These are phyloP conservation scores for Aspergillus heteromorphus DNA, from an alignment of 495 filamentous ascomycete species.

Conservation along the genomic window DNA sequence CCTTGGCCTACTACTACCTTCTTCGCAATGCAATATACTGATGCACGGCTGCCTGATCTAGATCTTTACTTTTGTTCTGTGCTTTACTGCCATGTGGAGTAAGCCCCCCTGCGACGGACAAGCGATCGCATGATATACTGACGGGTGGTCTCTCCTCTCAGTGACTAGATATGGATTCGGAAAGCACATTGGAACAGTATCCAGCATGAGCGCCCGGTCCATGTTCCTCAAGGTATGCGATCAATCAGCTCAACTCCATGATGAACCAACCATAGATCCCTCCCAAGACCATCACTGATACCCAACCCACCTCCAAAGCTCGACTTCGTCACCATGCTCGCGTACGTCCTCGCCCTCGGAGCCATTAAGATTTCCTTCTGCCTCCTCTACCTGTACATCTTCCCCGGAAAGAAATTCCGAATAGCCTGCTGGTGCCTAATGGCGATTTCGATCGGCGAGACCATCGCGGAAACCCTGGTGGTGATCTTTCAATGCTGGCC, in stretches of 20 bases:
- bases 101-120: not conserved
- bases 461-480: conserved; percentile 13
- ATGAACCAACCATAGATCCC: too few relatives aligned
- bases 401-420: conserved; percentile 15
- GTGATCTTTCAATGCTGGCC: conserved; percentile 21
- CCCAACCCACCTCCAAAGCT: too few relatives aligned
- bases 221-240: conserved; percentile 21
- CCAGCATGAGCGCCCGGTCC: not conserved
- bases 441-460: conserved; percentile 12
- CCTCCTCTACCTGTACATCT: conserved; percentile 19
- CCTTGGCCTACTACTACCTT: not conserved
- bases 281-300: too few relatives aligned
- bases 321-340: conserved; percentile 18
- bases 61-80: conserved; percentile 18
- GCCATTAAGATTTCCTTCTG: conserved; percentile 23
- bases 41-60: conserved; percentile 1
- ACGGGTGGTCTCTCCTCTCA: not conserved
- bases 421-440: conserved; percentile 12
- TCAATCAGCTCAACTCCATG: too few relatives aligned
- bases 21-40: not conserved
- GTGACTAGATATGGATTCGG: conserved; percentile 24
- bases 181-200: conserved; percentile 16
- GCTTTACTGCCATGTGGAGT: conserved; percentile 16
- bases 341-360: conserved; percentile 16
- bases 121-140: not conserved